Evolutionary conservation across 2,329 filamentous ascomycete genomes (phyloP).

Genomic region (Zymoseptoria brevis): DNA sequence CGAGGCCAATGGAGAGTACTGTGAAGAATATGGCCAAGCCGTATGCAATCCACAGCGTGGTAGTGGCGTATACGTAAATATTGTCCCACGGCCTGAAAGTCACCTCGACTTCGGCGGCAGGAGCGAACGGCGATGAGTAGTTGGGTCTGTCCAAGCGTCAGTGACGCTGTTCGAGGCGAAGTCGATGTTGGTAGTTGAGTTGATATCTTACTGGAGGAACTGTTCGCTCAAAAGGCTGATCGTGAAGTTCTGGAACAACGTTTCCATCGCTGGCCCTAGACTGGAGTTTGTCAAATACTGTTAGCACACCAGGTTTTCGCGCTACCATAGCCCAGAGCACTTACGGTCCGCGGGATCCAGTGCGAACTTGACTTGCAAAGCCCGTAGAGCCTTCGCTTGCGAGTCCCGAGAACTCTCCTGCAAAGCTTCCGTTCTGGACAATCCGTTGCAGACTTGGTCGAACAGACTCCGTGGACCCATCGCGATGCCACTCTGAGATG

Average conservation of each 20-base stretch:
- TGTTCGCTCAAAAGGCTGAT: slow-evolving; percentile 8
- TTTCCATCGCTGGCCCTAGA: background rate
- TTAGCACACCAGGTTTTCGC: background rate
- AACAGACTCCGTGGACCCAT: background rate
- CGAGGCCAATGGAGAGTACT: slow-evolving; percentile 3
- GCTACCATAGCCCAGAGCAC: background rate
- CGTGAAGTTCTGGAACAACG: slow-evolving; percentile 11
- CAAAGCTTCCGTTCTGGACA: background rate
- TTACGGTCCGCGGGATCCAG: background rate
- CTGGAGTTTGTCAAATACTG: background rate
- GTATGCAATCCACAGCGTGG: slow-evolving; percentile 11
- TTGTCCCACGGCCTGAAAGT: slow-evolving; percentile 4
- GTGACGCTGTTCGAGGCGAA: background rate
- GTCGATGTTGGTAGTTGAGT: background rate
- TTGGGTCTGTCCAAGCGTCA: slow-evolving; percentile 1
- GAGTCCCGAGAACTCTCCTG: background rate
- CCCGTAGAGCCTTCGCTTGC: background rate
- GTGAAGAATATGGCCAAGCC: slow-evolving; percentile 10
- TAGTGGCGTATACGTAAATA: slow-evolving; percentile 8
- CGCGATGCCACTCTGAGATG: background rate
- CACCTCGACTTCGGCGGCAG: slow-evolving; percentile 1
- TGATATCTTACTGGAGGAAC: slow-evolving; percentile 1
- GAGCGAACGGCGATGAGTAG: slow-evolving; percentile 3
- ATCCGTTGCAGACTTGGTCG: background rate
- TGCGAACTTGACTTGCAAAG: background rate